Conservation (phyloP, 768 basidiomycete genomes). For the Russula foetens region DNA sequence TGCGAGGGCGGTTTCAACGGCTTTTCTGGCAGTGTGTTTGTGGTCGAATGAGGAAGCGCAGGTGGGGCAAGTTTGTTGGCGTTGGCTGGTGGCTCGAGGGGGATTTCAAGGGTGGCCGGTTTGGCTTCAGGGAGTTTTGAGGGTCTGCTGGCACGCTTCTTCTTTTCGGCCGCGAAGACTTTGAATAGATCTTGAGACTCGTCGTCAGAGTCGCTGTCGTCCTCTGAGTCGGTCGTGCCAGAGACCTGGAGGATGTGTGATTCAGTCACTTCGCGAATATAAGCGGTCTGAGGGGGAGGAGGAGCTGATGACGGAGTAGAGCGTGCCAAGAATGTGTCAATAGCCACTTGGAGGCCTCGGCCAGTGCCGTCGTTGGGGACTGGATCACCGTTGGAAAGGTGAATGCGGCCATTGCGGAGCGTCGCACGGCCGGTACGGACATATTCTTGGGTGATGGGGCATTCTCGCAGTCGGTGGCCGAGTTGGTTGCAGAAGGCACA, state of each 20-base stretch:
- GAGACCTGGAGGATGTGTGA: neutral
- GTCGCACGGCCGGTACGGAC: neutral
- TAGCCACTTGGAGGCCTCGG: neutral
- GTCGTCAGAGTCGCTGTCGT: neutral
- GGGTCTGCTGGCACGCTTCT: conserved; percentile 35
- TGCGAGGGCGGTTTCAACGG: neutral
- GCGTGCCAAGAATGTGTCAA: neutral
- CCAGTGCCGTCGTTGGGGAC: neutral
- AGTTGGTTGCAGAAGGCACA: neutral
- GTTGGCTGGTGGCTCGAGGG: neutral
- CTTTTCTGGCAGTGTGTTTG: too few species aligned
- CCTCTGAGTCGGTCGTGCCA: neutral
- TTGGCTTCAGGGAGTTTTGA: conserved; percentile 25
- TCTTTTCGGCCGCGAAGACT: conserved; percentile 34
- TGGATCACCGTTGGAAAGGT: neutral
- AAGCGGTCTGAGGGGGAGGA: neutral
- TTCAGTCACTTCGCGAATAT: neutral
- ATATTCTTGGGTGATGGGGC: neutral
- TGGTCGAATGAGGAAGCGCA: neutral
- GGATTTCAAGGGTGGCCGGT: neutral
- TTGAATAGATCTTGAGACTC: conserved; percentile 33
- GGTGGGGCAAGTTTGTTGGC: neutral
- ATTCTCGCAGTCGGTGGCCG: neutral
- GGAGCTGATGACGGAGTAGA: neutral
- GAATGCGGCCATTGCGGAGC: neutral